phyloP scores from a whole-genome alignment of 306 rosid genomes.

The Corylus avellana region DNA sequence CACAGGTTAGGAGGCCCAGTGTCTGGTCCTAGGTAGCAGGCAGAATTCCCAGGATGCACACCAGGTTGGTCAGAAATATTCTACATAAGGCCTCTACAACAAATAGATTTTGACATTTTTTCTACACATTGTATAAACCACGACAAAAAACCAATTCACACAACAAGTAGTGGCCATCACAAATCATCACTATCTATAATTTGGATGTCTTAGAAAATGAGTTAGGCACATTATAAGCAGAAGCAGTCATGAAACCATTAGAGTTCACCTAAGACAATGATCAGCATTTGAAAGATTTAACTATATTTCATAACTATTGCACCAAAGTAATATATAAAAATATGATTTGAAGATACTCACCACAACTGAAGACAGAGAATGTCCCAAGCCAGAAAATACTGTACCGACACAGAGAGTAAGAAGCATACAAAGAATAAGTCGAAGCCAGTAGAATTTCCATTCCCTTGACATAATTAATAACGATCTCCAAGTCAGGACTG shows the following conservation, averaged over 20 bases:
- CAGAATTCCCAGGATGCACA: neutral
- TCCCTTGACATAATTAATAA: constrained; percentile 95
- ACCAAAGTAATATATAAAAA: neutral
- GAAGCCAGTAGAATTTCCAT: constrained; percentile 98
- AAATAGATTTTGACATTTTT: neutral
- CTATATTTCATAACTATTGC: neutral
- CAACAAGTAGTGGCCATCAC: neutral
- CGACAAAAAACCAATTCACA: neutral
- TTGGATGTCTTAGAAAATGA: neutral
- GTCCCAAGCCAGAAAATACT: constrained; percentile 90
- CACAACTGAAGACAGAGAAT: constrained; percentile 91
- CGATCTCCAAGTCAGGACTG: constrained; percentile 97
- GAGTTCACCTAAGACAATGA: neutral
- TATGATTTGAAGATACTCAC: constrained; percentile 48
- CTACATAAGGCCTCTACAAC: neutral
- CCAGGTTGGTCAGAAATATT: neutral
- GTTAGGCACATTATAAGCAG: neutral
- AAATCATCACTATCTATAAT: neutral
- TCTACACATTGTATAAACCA: neutral
- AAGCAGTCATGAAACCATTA: neutral
- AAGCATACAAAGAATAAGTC: constrained; percentile 88
- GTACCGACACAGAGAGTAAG: constrained; percentile 85
- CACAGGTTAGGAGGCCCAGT: neutral
- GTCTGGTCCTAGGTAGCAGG: neutral
- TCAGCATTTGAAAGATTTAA: neutral